Conservation (phyloP, 169 alveolate species). For the Eimeria mitis region DNA sequence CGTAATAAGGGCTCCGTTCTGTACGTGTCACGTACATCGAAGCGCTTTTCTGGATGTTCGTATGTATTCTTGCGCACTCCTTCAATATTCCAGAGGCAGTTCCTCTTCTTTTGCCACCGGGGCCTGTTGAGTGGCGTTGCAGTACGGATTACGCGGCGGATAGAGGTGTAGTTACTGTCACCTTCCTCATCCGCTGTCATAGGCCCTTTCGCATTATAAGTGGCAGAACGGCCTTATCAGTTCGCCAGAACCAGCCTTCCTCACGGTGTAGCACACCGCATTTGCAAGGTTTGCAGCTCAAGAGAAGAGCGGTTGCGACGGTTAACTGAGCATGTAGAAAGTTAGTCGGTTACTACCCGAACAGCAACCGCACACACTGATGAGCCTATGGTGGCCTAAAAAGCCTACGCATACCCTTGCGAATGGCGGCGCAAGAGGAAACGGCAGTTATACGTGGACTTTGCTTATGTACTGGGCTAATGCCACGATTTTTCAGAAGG, state of each 20-base stretch:
- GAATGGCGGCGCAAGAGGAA: neutral
- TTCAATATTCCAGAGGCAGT: neutral
- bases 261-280: neutral
- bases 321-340: neutral
- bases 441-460: neutral
- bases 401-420: neutral
- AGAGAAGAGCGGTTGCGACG: neutral
- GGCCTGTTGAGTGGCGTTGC: neutral
- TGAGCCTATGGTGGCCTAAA: neutral
- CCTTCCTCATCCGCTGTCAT: neutral
- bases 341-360: neutral
- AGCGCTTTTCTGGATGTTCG: neutral
- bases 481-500: neutral
- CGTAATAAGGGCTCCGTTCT: too few relatives aligned
- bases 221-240: neutral
- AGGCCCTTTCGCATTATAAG: neutral
- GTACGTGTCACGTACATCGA: too few relatives aligned
- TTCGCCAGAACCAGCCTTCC: neutral
- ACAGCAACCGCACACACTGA: neutral
- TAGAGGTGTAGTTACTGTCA: neutral
- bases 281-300: neutral
- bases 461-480: neutral
- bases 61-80: neutral
- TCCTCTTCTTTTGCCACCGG: neutral
- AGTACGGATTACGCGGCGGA: neutral